A percentile compares a stretch with the other conserved stretches of the same genome.
Evolutionary conservation across 495 filamentous ascomycete genomes (phyloP).

Genomic region (Talaromyces trachyspermus): DNA sequence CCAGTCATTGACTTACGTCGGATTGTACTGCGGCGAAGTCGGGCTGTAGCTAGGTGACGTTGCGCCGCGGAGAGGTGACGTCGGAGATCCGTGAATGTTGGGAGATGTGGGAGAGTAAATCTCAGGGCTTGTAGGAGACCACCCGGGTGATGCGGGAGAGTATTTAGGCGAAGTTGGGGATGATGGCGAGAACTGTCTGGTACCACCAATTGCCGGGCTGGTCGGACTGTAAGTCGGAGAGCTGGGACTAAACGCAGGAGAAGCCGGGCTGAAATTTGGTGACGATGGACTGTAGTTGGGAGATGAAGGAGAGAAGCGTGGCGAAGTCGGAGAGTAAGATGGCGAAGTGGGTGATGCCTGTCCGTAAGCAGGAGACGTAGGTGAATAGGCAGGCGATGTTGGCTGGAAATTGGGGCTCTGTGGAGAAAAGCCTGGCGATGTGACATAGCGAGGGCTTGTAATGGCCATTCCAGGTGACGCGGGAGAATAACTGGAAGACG

Average conservation of each 20-base stretch:
- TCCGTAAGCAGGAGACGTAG: constrained; percentile 64
- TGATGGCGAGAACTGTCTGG: constrained; percentile 53
- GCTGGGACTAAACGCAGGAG: constrained; percentile 49
- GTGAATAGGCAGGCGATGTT: constrained; percentile 75
- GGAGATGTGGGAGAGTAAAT: constrained; percentile 75
- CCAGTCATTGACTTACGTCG: constrained; percentile 34
- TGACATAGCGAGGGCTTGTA: constrained; percentile 47
- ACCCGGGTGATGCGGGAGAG: constrained; percentile 65
- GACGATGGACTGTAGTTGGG: constrained; percentile 56
- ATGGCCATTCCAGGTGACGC: constrained; percentile 56
- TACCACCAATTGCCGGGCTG: constrained; percentile 50
- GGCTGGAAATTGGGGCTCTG: constrained; percentile 67
- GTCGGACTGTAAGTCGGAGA: constrained; percentile 63
- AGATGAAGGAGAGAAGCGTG: constrained; percentile 72
- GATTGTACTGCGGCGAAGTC: constrained; percentile 43
- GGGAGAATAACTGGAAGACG: constrained; percentile 60
- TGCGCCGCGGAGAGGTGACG: constrained; percentile 38
- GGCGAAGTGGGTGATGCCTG: constrained; percentile 62
- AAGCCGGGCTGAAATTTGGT: constrained; percentile 55
- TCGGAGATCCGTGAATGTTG: constrained; percentile 54
- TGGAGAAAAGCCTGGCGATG: constrained; percentile 51
- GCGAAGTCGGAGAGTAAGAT: constrained; percentile 76
- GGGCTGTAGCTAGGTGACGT: constrained; percentile 52
- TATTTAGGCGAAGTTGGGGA: constrained; percentile 66
- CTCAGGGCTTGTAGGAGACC: constrained; percentile 60